Conservation (phyloP, 257 asterid species). For the Thymus mandschuricus region DNA sequence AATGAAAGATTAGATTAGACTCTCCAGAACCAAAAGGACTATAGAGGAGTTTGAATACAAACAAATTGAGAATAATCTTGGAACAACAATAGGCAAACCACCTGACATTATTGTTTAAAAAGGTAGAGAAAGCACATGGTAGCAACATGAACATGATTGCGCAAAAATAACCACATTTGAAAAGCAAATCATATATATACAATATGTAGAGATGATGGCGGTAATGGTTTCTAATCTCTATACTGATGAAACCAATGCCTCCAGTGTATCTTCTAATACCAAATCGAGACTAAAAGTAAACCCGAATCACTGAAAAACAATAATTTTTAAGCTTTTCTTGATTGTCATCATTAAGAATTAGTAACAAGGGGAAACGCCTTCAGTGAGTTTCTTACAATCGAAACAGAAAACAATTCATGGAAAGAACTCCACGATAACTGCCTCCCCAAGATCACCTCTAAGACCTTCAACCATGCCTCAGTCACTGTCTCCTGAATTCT, state of each 20-base stretch:
- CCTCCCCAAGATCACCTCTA: slow-evolving; percentile 58
- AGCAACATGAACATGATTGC: slow-evolving; percentile 13
- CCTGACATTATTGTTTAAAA: slow-evolving; percentile 15
- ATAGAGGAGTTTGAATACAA: slow-evolving; percentile 24
- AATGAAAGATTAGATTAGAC: slow-evolving; percentile 85
- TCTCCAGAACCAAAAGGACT: slow-evolving; percentile 55
- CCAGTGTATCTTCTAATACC: slow-evolving; percentile 38
- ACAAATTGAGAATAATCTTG: slow-evolving; percentile 25
- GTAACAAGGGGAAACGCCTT: slow-evolving; percentile 77
- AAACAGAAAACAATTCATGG: slow-evolving; percentile 90
- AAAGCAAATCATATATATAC: slow-evolving; percentile 25
- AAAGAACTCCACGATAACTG: slow-evolving; percentile 77
- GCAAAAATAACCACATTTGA: slow-evolving; percentile 28
- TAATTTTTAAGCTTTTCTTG: slow-evolving; percentile 40
- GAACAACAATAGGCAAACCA: slow-evolving; percentile 23
- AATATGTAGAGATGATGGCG: slow-evolving; percentile 24
- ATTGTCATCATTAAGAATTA: slow-evolving; percentile 60
- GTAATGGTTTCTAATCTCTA: slow-evolving; percentile 36
- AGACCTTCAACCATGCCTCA: slow-evolving; percentile 37
- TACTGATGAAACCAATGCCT: slow-evolving; percentile 42
- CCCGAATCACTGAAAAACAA: slow-evolving; percentile 32
- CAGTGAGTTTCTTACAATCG: slow-evolving; percentile 95
- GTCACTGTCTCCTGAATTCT: slow-evolving; percentile 52
- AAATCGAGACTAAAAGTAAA: slow-evolving; percentile 37
- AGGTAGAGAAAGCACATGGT: neutral